Percentiles rank a stretch among this genome's conserved stretches.
phyloP scores from a whole-genome alignment of 2,329 filamentous ascomycete species.

The Plectosphaerella sp. region DNA sequence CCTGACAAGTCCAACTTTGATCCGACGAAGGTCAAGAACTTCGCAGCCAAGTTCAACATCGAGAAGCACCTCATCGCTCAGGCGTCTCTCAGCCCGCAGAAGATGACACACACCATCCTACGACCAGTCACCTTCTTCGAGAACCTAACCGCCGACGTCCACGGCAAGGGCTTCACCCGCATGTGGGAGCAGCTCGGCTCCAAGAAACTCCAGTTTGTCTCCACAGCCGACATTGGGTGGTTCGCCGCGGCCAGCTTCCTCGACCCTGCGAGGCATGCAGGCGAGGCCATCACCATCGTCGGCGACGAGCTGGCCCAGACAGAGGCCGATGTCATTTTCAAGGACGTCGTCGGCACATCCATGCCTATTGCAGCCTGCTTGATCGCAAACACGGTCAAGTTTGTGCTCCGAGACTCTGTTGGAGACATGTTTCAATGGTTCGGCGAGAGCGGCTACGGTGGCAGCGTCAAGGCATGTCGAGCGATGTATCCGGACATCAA shows the following conservation, averaged over 20 bases:
- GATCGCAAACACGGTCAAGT: slow-evolving; percentile 10
- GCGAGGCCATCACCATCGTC: slow-evolving; percentile 25
- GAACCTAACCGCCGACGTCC: slow-evolving; percentile 26
- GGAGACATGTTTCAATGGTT: slow-evolving; percentile 30
- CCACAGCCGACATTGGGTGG: slow-evolving; percentile 34
- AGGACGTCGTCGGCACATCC: neutral
- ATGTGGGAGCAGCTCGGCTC: slow-evolving; percentile 22
- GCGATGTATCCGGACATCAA: slow-evolving; percentile 17
- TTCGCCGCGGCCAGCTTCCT: slow-evolving; percentile 33
- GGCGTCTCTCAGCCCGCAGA: slow-evolving; percentile 23
- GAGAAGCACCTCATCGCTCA: slow-evolving; percentile 47
- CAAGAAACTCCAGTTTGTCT: slow-evolving; percentile 29
- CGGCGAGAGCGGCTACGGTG: slow-evolving; percentile 24
- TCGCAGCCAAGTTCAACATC: slow-evolving; percentile 50
- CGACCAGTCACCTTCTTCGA: slow-evolving; percentile 57
- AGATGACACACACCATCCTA: slow-evolving; percentile 53
- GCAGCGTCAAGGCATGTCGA: slow-evolving; percentile 20
- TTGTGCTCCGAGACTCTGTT: slow-evolving; percentile 14
- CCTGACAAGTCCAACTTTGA: slow-evolving; percentile 35
- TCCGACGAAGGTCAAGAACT: slow-evolving; percentile 51
- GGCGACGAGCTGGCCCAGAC: slow-evolving; percentile 31
- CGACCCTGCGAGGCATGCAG: slow-evolving; percentile 20
- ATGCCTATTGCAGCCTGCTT: slow-evolving; percentile 1
- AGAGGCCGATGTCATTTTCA: slow-evolving; percentile 24
- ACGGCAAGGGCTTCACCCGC: slow-evolving; percentile 23